Evolutionary conservation across 2,329 filamentous ascomycete species (phyloP).

Genomic region (Phialophora tarda): DNA sequence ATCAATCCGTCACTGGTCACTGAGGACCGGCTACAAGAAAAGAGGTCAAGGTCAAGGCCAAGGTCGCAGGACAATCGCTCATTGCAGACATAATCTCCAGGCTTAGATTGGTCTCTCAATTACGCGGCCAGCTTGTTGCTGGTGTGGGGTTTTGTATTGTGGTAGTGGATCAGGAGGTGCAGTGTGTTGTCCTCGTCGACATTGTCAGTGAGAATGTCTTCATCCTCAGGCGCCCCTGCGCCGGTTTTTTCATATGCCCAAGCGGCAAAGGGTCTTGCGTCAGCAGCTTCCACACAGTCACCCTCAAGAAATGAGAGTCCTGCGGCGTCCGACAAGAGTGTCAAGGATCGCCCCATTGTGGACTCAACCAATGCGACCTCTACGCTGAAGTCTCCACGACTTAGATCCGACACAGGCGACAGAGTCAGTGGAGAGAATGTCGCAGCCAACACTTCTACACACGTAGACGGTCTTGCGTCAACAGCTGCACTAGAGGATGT

Average conservation of each 20-base stretch:
- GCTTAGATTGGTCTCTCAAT: conserved; percentile 28
- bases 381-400: conserved; percentile 18
- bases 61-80: neutral
- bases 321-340: conserved; percentile 31
- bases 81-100: conserved; percentile 46
- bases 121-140: conserved; percentile 35
- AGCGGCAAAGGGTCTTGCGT: conserved; percentile 80
- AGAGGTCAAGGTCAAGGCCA: conserved; percentile 3
- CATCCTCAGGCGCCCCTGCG: conserved; percentile 48
- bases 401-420: conserved; percentile 22
- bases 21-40: neutral
- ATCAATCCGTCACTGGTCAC: conserved; percentile 9
- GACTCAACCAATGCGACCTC: conserved; percentile 20
- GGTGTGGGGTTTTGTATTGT: conserved; percentile 31
- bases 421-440: conserved; percentile 43
- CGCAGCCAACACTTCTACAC: conserved; percentile 39
- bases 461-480: conserved; percentile 51
- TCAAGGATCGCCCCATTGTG: conserved; percentile 23
- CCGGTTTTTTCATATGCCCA: conserved; percentile 90
- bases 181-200: conserved; percentile 11
- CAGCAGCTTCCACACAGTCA: conserved; percentile 45
- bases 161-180: conserved; percentile 33
- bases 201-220: conserved; percentile 47
- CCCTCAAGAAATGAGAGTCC: conserved; percentile 32
- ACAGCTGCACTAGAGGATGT: conserved; percentile 33